Base-by-base conservation (phyloP, 2,329 filamentous ascomycete species). In the Curvularia sp. region DNA sequence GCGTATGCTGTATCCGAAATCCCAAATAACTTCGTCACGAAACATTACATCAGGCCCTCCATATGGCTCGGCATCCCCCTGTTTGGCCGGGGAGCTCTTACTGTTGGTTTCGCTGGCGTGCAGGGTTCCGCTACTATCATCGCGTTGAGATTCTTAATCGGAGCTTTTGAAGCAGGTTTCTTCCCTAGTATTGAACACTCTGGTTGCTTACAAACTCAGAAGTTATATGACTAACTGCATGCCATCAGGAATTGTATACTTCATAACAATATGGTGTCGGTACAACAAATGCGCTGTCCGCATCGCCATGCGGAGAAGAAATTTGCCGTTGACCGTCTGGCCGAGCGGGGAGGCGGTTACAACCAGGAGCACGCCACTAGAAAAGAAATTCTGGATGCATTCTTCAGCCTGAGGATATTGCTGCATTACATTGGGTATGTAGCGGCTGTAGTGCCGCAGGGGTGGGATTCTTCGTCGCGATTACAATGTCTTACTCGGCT, bases 1-100 rank as follows among this genome's bases (percentile, higher is more conserved):
- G 64, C 67, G 1, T 70, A 70, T n/a, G 49, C 60, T 15, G 61
- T 84, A 18, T 74, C 80, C 51, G 79, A 80, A 61, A 74, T 69
- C 5, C 85, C 85, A 0, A 86, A 83, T 61, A 87, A 87, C 61
- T 84, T 86, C 60, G 74, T 86, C 8, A 79, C 87, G 25, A 87
- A 87, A 62, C 77, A 79, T 1, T 85, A 84, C 0, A 46, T 30
- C 15, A 46, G 81, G 0, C 84, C 84, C 0, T 63, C 56, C 9
- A 36, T 41, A 19, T 71, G 67, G 65, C 58, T 70, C 42, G 52
- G 52, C 5, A 55, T 55, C 8, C 52, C 87, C 1, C 85, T 85
- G 28, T 46, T 67, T 34, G 48, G 63, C 3, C 81, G 77, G 78
- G 80, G 80, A 1, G 68, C 75, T 47, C 74, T 81, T 0, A 78